phyloP scores from a whole-genome alignment of 148 eudicot species.

The Chenopodium berlandieri region DNA sequence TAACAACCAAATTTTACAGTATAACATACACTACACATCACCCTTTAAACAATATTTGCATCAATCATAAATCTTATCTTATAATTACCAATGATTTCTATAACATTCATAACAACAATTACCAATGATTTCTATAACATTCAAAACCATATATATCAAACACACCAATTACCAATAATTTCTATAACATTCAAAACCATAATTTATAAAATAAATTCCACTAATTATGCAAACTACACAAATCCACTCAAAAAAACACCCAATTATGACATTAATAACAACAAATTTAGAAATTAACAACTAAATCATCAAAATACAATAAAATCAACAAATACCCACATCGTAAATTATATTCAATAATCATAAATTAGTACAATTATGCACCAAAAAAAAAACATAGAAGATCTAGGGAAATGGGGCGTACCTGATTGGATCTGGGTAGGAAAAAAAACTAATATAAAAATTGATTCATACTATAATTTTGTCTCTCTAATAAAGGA shows the following conservation, averaged over 20 bases:
- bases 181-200: neutral
- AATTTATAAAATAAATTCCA: neutral
- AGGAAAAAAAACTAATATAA: neutral
- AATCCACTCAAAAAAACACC: neutral
- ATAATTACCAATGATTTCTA: too few relatives aligned
- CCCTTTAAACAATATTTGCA: neutral
- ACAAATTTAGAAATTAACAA: neutral
- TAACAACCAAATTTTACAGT: too few relatives aligned
- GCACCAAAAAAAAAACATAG: neutral
- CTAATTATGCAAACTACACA: neutral
- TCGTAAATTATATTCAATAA: neutral
- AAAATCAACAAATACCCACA: neutral
- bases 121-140: too few relatives aligned
- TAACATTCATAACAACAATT: too few relatives aligned
- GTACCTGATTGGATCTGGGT: constrained; percentile 30
- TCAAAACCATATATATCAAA: neutral
- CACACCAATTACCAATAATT: too few relatives aligned
- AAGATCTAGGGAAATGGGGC: neutral
- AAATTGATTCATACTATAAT: constrained; percentile 1
- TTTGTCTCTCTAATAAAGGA: neutral
- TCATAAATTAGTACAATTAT: neutral
- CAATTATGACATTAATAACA: constrained; percentile 11
- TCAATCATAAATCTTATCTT: neutral
- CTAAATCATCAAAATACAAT: neutral
- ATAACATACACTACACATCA: neutral